Evolutionary conservation across 768 basidiomycete genomes (phyloP), one percentile per base, ranked within the genome.

Genomic region (Myochromella boudieri): DNA sequence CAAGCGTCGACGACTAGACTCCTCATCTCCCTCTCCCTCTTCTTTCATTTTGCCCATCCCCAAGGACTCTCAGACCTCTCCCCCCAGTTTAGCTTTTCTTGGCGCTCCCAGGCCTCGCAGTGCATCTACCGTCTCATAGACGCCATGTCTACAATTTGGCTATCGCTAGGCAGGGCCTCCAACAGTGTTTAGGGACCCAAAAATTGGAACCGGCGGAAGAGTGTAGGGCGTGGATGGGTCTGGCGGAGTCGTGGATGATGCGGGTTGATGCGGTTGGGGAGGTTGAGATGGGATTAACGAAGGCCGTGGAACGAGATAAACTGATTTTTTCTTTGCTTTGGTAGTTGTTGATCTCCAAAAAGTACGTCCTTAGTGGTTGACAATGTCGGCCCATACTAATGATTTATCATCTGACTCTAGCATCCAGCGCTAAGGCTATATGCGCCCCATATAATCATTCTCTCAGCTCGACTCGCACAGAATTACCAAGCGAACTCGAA

Each of bases 241-340:
- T 90, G 0, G 87, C 81, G 0, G 88, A 91, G 61, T 56, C 86
- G 1, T 87, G 86, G 3, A 71, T 89, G 58, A 70, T 69, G 49
- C 48, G 72, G 80, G 34, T 63, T 2, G 69, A 68, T 48, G 51
- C 75, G 60, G 40, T 59, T 33, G n/a, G 78, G 0, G 86, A 88
- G 60, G 83, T 85, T 17, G 85, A 87, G 57, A 80, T 74, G 46
- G 82, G 85, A 8, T 69, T 87, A 12, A 79, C 78, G 12, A 85
- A 84, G 66, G 87, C 83, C 45, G 85, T 89, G 49, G 1, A 12
- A 15, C 40, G 4, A 26, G 36, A 10, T 34, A 31, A 14, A 2
- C 25, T 28, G 9, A 36, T 1, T 4, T 22, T 1, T 24, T 39
- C 46, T 43, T 36, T 37, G 22, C 17, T 26, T 36, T 28, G 33